Evolutionary conservation across 1,284 basidiomycete genomes (phyloP), one percentile per base, ranked within the genome.

Genomic region (Irpex lacteus): DNA sequence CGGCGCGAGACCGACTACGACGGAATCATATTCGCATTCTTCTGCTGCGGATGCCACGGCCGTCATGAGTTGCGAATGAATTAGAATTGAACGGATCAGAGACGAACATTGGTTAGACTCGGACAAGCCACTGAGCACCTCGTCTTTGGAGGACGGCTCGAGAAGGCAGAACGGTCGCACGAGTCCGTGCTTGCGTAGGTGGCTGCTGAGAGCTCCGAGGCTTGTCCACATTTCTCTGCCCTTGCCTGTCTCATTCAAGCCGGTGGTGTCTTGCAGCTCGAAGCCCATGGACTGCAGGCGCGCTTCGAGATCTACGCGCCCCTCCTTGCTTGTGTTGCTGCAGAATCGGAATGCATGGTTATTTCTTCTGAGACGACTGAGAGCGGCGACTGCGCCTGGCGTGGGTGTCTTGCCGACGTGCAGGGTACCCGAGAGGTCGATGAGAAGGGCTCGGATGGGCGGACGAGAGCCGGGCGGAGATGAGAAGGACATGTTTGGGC

Each of bases 341-440:
- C 90, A 90, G 67, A 90, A 82, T 13, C 88, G 76, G 67, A 89
- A 84, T 0, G 87, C 85, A 5, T 76, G 0, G 81, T 76, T 0
- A 66, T 66, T 0, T 40, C 26, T 36, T 15, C 84, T 77, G 2
- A 92, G 77, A 8, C 77, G 76, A 0, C 74, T 70, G 13, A 91
- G 72, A 0, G 88, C 87, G 0, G 77, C 67, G 0, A 81, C 80
- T 0, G 90, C 87, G 13, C 78, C 72, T 0, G 79, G 78, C 0
- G 82, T 88, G 0, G 86, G 78, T 0, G 73, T 73, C 1, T 78
- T 73, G 38, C 85, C 88, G 56, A 89, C 75, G 61, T 90, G 84
- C 3, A 92, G 74, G 1, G 86, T 92, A 0, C 90, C 90, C 9
- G 87, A 89, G 13, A 91, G 80, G 68, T 91, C 90, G 64, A 91